phyloP scores from a whole-genome alignment of 352 stramenopile species.

The Pythium volutum region DNA sequence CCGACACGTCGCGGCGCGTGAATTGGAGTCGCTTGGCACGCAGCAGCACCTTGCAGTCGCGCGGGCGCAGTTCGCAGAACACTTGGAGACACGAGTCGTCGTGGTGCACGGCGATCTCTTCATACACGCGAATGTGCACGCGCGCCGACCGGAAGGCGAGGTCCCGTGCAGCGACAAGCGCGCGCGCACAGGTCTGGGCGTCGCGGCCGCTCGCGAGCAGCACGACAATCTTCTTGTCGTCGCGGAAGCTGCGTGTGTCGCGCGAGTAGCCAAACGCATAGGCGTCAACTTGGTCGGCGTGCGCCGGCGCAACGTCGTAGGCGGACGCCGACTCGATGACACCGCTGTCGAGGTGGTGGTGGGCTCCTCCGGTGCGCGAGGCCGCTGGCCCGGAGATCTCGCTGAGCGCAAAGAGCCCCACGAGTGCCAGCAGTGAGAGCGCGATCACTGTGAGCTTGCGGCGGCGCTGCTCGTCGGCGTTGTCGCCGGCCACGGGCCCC shows the following conservation, averaged over 20 bases:
- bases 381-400: background rate
- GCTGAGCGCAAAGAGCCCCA: slow-evolving; percentile 18
- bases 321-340: slow-evolving; percentile 17
- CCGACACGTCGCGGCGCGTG: slow-evolving; percentile 54
- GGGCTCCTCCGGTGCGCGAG: background rate
- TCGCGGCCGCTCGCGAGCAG: slow-evolving; percentile 71
- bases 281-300: background rate
- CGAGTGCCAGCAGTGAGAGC: slow-evolving; percentile 18
- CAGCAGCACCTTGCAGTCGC: slow-evolving; percentile 45
- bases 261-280: background rate
- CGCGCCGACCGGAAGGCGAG: slow-evolving; percentile 38
- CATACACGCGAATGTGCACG: slow-evolving; percentile 69
- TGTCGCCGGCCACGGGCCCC: slow-evolving; percentile 4
- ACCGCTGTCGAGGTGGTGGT: slow-evolving; percentile 9
- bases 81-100: slow-evolving; percentile 61
- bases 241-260: slow-evolving; percentile 39
- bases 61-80: slow-evolving; percentile 50
- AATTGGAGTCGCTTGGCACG: slow-evolving; percentile 49
- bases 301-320: slow-evolving; percentile 10
- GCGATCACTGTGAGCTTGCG: slow-evolving; percentile 7
- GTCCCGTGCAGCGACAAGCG: slow-evolving; percentile 40
- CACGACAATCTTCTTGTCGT: slow-evolving; percentile 74
- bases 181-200: slow-evolving; percentile 47
- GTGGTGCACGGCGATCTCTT: slow-evolving; percentile 59
- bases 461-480: slow-evolving; percentile 15